Conservation (phyloP, 306 rosid genomes). For the Pterocarpus santalinus region DNA sequence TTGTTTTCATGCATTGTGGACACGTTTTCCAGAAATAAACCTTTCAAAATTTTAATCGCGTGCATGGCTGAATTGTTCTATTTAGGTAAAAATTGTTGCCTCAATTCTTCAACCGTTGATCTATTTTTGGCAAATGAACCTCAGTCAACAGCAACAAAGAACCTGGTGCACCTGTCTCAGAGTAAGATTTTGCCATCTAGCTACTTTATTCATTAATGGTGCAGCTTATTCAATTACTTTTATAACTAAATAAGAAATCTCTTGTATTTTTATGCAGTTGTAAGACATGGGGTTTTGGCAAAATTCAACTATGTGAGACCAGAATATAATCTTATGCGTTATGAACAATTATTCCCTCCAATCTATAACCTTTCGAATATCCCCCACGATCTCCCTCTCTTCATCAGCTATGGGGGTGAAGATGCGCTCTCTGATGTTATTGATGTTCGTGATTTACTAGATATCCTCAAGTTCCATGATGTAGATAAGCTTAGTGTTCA, state of each 20-base stretch:
- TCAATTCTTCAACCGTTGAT: conserved; percentile 58
- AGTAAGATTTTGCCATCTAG: conserved; percentile 51
- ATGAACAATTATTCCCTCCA: conserved; percentile 62
- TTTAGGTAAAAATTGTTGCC: conserved; percentile 77
- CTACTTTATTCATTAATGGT: not conserved
- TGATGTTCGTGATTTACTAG: conserved; percentile 61
- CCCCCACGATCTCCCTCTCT: conserved; percentile 67
- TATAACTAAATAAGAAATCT: not conserved
- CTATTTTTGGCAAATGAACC: conserved; percentile 58
- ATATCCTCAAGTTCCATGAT: conserved; percentile 59
- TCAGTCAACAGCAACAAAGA: conserved; percentile 74
- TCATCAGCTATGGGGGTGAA: conserved; percentile 74
- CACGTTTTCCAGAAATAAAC: not conserved
- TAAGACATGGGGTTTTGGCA: conserved; percentile 56
- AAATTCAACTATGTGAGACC: conserved; percentile 61
- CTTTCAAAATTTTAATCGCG: not conserved
- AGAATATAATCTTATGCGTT: conserved; percentile 49
- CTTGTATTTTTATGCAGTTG: conserved; percentile 51
- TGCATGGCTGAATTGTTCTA: not conserved
- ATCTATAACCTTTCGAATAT: conserved; percentile 72
- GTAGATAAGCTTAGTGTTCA: conserved; percentile 65
- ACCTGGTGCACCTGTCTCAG: conserved; percentile 71
- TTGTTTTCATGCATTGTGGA: not conserved
- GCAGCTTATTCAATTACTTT: not conserved
- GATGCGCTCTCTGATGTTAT: conserved; percentile 70